A percentile compares a stretch with the other conserved stretches of the same genome.
These are phyloP conservation scores for Phytophthora pistaciae DNA, from an alignment of 352 stramenopile species.

Conservation along the genomic window DNA sequence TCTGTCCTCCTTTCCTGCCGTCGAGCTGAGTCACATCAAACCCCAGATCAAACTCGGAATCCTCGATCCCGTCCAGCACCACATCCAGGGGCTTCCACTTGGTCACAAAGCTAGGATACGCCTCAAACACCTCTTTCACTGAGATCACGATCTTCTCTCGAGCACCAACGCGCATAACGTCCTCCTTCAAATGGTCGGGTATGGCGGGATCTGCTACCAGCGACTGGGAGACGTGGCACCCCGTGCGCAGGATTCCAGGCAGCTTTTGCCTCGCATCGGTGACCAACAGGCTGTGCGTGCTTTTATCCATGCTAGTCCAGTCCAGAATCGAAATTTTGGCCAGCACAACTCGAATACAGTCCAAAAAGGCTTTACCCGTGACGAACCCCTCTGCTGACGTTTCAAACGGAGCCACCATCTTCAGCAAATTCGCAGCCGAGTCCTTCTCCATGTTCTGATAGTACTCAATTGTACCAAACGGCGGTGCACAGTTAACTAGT, in stretches of 20 bases:
- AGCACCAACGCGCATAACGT: neutral
- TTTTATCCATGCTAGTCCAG: neutral
- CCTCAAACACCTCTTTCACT: neutral
- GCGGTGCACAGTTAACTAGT: constrained; percentile 62
- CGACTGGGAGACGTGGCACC: neutral
- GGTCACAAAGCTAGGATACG: neutral
- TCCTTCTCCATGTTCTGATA: constrained; percentile 38
- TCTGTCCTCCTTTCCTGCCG: neutral
- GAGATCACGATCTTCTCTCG: neutral
- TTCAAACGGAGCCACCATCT: neutral
- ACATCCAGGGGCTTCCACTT: neutral
- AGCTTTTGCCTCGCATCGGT: neutral
- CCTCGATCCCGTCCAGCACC: neutral
- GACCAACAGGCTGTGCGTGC: neutral
- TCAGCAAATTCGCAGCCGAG: neutral
- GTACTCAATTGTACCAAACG: constrained; percentile 58
- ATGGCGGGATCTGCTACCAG: neutral
- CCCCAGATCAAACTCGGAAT: neutral
- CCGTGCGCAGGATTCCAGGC: neutral
- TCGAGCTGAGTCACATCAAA: neutral
- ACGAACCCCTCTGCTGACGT: neutral
- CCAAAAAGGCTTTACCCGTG: neutral
- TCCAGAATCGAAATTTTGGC: neutral
- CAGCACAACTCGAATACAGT: neutral
- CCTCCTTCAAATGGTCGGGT: neutral